phyloP scores from a whole-genome alignment of 768 basidiomycete species.

The Rhizopogon vesiculosus region DNA sequence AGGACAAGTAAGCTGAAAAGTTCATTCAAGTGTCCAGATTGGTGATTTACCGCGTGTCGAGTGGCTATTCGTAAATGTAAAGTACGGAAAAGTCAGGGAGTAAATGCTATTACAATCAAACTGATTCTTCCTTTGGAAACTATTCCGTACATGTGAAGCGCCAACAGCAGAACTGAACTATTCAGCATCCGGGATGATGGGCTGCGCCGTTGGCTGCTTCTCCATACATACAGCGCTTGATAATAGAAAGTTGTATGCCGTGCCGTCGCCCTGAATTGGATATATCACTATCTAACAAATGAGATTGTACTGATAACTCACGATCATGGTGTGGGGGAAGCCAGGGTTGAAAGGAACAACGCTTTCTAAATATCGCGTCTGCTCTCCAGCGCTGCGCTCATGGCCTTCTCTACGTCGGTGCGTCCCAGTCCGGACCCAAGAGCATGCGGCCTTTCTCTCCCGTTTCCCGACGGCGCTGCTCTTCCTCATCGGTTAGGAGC shows the following conservation, averaged over 20 bases:
- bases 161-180: not conserved
- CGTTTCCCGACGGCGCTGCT: constrained; percentile 16
- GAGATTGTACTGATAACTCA: constrained; percentile 16
- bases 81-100: too few relatives aligned
- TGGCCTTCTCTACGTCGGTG: constrained; percentile 24
- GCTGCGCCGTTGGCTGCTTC: constrained; percentile 6
- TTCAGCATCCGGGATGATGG: constrained; percentile 9
- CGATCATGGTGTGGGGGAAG: constrained; percentile 31
- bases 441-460: constrained; percentile 35
- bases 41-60: too few relatives aligned
- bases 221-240: constrained; percentile 15
- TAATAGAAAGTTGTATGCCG: constrained; percentile 9
- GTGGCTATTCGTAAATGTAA: too few relatives aligned
- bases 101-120: too few relatives aligned
- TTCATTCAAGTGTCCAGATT: too few relatives aligned
- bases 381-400: constrained; percentile 33
- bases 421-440: constrained; percentile 26
- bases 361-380: constrained; percentile 34
- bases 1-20: too few relatives aligned
- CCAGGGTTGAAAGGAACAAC: constrained; percentile 32
- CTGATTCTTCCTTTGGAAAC: too few relatives aligned
- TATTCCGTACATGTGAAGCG: too few relatives aligned
- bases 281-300: not conserved
- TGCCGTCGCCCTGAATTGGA: constrained; percentile 22
- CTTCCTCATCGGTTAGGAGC: constrained; percentile 26